These are phyloP conservation scores for Sphaerulina populicola DNA, from an alignment of 2,329 filamentous ascomycete genomes.

Conservation along the genomic window DNA sequence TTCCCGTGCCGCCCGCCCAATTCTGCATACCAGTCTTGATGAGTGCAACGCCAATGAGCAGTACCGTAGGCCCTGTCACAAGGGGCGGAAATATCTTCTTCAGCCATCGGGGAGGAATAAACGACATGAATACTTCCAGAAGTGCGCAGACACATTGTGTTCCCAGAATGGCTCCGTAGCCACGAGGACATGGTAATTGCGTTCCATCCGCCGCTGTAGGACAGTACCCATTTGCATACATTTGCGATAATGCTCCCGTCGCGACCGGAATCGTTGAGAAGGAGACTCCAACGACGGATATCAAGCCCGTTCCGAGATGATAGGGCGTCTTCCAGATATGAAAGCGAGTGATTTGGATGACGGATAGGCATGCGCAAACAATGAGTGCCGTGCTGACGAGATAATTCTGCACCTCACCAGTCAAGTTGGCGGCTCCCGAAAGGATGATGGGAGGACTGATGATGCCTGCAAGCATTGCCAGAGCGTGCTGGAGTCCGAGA, in stretches of 20 bases:
- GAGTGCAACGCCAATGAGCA: conserved; percentile 65
- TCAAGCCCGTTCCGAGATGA: conserved; percentile 67
- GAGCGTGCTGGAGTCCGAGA: conserved; percentile 68
- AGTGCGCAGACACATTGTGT: conserved; percentile 46
- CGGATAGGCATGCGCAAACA: conserved; percentile 65
- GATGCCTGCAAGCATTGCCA: conserved; percentile 61
- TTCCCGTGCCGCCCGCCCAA: conserved; percentile 68
- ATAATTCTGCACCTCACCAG: conserved; percentile 57
- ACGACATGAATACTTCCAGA: conserved; percentile 65
- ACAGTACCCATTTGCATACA: conserved; percentile 67
- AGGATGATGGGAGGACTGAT: conserved; percentile 74
- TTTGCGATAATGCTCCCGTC: conserved; percentile 62
- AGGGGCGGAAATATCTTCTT: conserved; percentile 71
- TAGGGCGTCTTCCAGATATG: conserved; percentile 65
- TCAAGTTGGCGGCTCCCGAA: conserved; percentile 57
- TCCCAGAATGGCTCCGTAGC: conserved; percentile 67
- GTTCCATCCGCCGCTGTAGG: conserved; percentile 53
- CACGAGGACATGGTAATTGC: conserved; percentile 64
- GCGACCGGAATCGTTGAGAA: conserved; percentile 70
- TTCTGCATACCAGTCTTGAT: conserved; percentile 64
- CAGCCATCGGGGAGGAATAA: conserved; percentile 56
- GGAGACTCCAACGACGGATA: conserved; percentile 71
- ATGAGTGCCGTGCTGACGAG: conserved; percentile 72
- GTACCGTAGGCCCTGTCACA: conserved; percentile 59
- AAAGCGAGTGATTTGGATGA: conserved; percentile 69